Conservation (phyloP, 2,329 filamentous ascomycete genomes). For the Saccharata proteae region DNA sequence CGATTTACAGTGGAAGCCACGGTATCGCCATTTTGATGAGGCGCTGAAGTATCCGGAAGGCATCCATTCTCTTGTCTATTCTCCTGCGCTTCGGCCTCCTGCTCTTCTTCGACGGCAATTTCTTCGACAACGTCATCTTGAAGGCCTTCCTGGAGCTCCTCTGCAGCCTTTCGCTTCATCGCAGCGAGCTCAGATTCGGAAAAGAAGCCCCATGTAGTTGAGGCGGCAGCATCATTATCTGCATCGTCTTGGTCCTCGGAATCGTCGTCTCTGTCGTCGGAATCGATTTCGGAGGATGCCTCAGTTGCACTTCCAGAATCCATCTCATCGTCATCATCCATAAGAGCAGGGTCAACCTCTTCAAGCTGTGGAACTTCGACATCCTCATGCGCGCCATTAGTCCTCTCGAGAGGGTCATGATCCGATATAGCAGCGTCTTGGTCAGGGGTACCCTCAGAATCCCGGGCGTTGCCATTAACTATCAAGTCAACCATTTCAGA, state of each 20-base stretch:
- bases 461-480: constrained; percentile 5
- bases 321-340: constrained; percentile 13
- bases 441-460: neutral
- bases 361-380: constrained; percentile 28
- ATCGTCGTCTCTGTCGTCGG: constrained; percentile 24
- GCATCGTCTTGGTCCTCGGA: constrained; percentile 34
- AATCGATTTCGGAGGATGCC: too few relatives aligned
- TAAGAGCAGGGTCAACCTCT: constrained; percentile 27
- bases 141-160: constrained; percentile 1
- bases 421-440: neutral
- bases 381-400: constrained; percentile 11
- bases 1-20: too few relatives aligned
- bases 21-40: too few relatives aligned
- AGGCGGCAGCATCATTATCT: constrained; percentile 11
- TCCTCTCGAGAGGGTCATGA: constrained; percentile 10
- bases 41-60: too few relatives aligned
- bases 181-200: constrained; percentile 6
- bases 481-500: constrained; percentile 7
- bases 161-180: constrained; percentile 6
- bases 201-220: constrained; percentile 7
- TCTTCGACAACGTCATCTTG: constrained; percentile 9
- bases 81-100: constrained; percentile 14
- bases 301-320: constrained; percentile 12
- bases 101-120: constrained; percentile 14
- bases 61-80: too few relatives aligned